Base-by-base conservation (phyloP, 2,329 filamentous ascomycete genomes). In the Xylariaceae sp. region DNA sequence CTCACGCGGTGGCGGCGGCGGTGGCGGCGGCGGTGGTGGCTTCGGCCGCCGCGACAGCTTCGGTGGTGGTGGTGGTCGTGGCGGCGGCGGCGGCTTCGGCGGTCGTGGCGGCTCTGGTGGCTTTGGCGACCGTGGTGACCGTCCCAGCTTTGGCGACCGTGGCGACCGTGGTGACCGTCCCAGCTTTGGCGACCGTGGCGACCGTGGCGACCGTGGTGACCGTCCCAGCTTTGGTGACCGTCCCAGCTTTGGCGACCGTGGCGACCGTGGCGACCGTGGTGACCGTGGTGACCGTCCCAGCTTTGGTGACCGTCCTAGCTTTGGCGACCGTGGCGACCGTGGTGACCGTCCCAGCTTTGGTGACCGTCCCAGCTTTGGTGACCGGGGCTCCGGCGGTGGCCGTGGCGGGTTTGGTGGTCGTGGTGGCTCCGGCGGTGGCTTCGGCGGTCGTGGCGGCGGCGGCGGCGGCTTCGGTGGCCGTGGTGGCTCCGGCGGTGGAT, bases 1-100 rank as follows among this genome's bases (percentile, higher is more conserved):
- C 8, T 34, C 32, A 26, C 54, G 56, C 12, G 50, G 46, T 11
- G 48, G 50, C 43, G 50, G 39, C 37, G 50, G 51, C 45, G 51
- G 47, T 30, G 40, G 51, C 43, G 27, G 47, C 40, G 31, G 51
- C 44, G 45, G 34, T 26, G 40, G 50, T 29, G 50, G 51, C 8
- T 47, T 43, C 27, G 43, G 37, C 45, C n/a, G 48, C 55, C 41
- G 50, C 50, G 30, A 48, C 6, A 8, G 32, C 32, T 9, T 7
- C 8, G 8, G 35, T 37, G 48, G 47, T 11, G 49, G 48, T 12
- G 47, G 53, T 3, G 34, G 47, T 9, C 6, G 32, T 8, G 8
- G 8, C 32, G 42, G 53, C 11, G 46, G 42, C 39, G 6, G 48
- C 45, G 30, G 46, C 41, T 56, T 35, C 29, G 46, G 54, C 7